phyloP scores from a whole-genome alignment of 192 early-diverging fungal species.

The Obelidium mucronatum region DNA sequence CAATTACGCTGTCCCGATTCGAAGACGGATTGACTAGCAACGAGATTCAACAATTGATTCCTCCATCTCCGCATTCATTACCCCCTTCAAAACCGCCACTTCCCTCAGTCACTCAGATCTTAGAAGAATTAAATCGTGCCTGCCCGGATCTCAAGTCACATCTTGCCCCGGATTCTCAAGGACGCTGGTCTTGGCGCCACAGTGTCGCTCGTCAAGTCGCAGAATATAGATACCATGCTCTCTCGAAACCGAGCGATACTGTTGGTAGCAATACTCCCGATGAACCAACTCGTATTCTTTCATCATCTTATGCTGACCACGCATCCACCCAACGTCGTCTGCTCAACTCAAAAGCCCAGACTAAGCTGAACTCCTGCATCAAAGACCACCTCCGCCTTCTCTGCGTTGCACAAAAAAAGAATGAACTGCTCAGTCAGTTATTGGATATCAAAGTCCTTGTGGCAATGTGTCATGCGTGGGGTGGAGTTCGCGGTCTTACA shows the following conservation, averaged over 20 bases:
- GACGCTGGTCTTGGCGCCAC: slow-evolving; percentile 13
- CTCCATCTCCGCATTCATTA: not conserved
- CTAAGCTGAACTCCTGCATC: not conserved
- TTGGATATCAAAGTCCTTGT: not conserved
- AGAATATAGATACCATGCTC: slow-evolving; percentile 1
- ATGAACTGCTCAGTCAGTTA: slow-evolving; percentile 9
- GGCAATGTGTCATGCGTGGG: slow-evolving; percentile 14
- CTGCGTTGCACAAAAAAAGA: slow-evolving; percentile 18
- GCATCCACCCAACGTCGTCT: not conserved
- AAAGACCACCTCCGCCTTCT: not conserved
- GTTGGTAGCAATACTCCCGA: not conserved
- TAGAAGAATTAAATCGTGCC: not conserved
- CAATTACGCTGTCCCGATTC: not conserved
- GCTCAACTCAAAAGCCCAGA: not conserved
- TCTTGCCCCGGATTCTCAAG: not conserved
- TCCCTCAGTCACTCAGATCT: not conserved
- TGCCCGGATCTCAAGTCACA: not conserved
- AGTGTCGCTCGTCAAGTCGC: slow-evolving; percentile 8
- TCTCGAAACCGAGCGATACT: slow-evolving; percentile 6
- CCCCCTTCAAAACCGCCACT: not conserved
- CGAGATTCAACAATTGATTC: slow-evolving; percentile 11
- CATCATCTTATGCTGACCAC: not conserved
- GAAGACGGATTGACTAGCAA: not conserved
- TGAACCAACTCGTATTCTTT: slow-evolving; percentile 2
- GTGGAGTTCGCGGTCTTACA: not conserved